A percentile compares a stretch with the other conserved stretches of the same genome.
phyloP scores from a whole-genome alignment of 495 filamentous ascomycete species.

The Penicillium cosmopolitanum region DNA sequence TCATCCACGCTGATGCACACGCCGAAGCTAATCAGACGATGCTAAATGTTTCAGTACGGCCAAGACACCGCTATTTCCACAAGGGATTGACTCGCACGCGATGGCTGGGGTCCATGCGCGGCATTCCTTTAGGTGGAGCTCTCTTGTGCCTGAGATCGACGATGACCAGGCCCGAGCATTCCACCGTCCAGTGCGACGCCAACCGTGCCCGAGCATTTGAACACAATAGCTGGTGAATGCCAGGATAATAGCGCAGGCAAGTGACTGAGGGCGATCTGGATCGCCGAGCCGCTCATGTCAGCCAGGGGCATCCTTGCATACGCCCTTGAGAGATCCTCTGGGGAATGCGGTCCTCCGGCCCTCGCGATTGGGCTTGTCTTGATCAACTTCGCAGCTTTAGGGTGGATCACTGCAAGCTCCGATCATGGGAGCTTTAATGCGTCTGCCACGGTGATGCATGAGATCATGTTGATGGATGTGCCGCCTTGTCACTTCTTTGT shows the following conservation, averaged over 20 bases:
- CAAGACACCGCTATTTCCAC: conserved; percentile 6
- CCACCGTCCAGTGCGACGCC: not conserved
- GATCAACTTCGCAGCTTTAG: conserved; percentile 8
- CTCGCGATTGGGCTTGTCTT: conserved; percentile 22
- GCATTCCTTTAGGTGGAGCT: conserved; percentile 7
- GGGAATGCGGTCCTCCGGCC: conserved; percentile 18
- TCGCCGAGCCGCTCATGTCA: conserved; percentile 2
- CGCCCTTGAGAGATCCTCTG: conserved; percentile 20
- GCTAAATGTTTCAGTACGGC: not conserved
- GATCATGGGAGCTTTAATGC: conserved; percentile 10
- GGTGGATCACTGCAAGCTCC: conserved; percentile 7
- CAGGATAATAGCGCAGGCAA: not conserved
- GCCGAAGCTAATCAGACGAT: not conserved
- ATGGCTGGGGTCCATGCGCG: not conserved
- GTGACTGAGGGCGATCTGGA: not conserved
- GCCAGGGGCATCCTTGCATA: conserved; percentile 28
- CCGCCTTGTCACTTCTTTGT: not conserved
- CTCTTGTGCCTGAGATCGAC: not conserved
- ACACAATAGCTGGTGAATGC: not conserved
- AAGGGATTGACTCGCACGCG: not conserved
- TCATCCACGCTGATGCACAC: not conserved
- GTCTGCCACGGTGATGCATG: conserved; percentile 2
- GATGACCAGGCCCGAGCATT: not conserved
- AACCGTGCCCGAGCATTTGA: not conserved
- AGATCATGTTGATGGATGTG: conserved; percentile 8